Evolutionary conservation across 1,139 yeast species (phyloP), one percentile per base, ranked within the genome.

Genomic region (Yamadazyma kanchanaburiensis): DNA sequence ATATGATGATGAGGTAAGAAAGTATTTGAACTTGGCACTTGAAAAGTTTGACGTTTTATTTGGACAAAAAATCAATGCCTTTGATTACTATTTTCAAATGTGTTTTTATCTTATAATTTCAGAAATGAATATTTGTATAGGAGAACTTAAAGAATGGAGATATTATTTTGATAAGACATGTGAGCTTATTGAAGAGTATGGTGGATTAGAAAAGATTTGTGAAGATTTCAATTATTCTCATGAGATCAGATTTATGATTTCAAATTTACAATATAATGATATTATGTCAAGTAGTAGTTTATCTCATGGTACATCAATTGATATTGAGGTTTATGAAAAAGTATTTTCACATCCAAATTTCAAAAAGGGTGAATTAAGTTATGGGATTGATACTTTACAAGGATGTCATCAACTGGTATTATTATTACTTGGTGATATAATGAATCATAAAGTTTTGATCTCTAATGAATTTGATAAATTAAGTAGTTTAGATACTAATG

Each of bases 101-200:
- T 48, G 53, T 27, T 55, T 43, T 30, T 52, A 48, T 28, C 37
- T 54, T 28, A 50, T 55, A 5, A 33, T 40, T 10, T 39, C 50
- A 11, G 58, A 55, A 2, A 35, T 45, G 11, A 47, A 52, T 30
- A 53, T 66, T 6, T 64, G 70, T 25, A 49, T 64, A 2, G 76
- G 75, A 3, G 74, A 69, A 38, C 61, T 62, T 3, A 38, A 37
- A n/a, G 45, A 48, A 26, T 70, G 74, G 75, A 57, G 55, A 33
- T 43, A 42, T 8, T 17, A 35, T 4, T 51, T 53, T 30, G 31
- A 30, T n/a, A 35, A 46, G 24, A 42, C 53, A 24, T 40, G 87
- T 21, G 51, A 67, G 22, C 53, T 60, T 20, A 76, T 78, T 4
- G 60, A 63, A 6, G 50, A 63, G 0, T 75, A 75, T 35, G 88